Evolutionary conservation across 257 asterid genomes (phyloP), one percentile per base, ranked within the genome.

Genomic region (Thymus mandschuricus): DNA sequence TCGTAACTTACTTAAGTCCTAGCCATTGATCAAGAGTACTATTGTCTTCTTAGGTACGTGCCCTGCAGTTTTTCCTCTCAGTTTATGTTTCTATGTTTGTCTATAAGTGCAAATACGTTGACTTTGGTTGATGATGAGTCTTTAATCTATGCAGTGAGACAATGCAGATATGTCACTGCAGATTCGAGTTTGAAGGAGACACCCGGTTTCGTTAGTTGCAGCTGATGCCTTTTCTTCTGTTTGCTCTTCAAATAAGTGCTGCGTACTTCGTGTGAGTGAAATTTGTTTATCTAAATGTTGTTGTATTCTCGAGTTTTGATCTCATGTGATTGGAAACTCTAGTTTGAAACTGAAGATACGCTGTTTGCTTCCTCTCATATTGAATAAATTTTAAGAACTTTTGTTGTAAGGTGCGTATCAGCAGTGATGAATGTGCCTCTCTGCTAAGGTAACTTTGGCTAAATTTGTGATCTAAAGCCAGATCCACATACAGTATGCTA

Each of bases 41-140:
- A 3, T 43, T 35, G 52, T 52, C 35, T 48, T 13, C 33, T 6
- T 58, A 68, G 72, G 72, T 68, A 52, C 2, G 64, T 33, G n/a
- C 40, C 11, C 30, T 51, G 21, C 28, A 8, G 5, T 29, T 51
- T 44, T 35, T 67, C 4, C 50, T 35, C 29, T 59, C 64, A 59
- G 33, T 10, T 10, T 55, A 27, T 27, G 34, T 55, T 29, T 33
- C 8, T 28, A 13, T 29, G 28, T 12, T 51, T 3, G n/a, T 1
- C 1, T 46, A 2, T 51, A 35, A 35, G 5, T 35, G 40, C 3
- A 35, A 35, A 5, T 43, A 43, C 48, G 8, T 43, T 10, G 41
- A 30, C 10, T 33, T 31, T 58, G 28, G 33, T 58, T 58, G 45
- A 44, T 59, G 27, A 59, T 59, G 44, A 59, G 64, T 12, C 1